phyloP scores from a whole-genome alignment of 805 yeast species.

The Saturnispora hagleri region DNA sequence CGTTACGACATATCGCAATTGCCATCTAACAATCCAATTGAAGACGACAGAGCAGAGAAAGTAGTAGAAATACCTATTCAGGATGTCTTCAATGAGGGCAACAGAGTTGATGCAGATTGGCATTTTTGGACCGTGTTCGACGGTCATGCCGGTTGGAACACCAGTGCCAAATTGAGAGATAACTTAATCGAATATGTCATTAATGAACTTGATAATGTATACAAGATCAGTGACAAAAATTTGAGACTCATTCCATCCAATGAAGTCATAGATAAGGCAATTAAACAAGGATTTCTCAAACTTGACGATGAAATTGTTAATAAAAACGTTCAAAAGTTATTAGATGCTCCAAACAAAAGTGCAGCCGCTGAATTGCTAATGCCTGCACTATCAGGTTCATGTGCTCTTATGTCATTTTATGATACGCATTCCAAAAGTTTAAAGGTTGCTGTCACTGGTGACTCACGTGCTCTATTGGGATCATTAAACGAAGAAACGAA shows the following conservation, averaged over 20 bases:
- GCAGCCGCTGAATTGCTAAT: constrained; percentile 64
- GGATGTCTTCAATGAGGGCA: constrained; percentile 43
- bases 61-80: constrained; percentile 67
- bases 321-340: constrained; percentile 58
- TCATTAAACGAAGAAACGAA: constrained; percentile 50
- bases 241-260: constrained; percentile 56
- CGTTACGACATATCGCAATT: constrained; percentile 87
- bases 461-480: constrained; percentile 86
- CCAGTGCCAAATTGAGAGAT: constrained; percentile 78
- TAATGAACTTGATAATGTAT: constrained; percentile 59
- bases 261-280: constrained; percentile 67
- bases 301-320: constrained; percentile 83
- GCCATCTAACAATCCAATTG: constrained; percentile 88
- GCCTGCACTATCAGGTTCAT: constrained; percentile 94
- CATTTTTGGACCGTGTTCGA: constrained; percentile 94
- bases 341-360: constrained; percentile 58
- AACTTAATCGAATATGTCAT: constrained; percentile 71
- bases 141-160: constrained; percentile 96
- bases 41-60: constrained; percentile 85
- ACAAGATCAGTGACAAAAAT: constrained; percentile 43
- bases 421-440: constrained; percentile 64
- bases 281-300: constrained; percentile 68
- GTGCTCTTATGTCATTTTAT: constrained; percentile 81
- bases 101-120: constrained; percentile 55
- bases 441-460: constrained; percentile 93